Percentiles rank a stretch among this genome's conserved stretches.
Evolutionary conservation across 768 basidiomycete species (phyloP).

Genomic region (Lactarius hengduanensis): DNA sequence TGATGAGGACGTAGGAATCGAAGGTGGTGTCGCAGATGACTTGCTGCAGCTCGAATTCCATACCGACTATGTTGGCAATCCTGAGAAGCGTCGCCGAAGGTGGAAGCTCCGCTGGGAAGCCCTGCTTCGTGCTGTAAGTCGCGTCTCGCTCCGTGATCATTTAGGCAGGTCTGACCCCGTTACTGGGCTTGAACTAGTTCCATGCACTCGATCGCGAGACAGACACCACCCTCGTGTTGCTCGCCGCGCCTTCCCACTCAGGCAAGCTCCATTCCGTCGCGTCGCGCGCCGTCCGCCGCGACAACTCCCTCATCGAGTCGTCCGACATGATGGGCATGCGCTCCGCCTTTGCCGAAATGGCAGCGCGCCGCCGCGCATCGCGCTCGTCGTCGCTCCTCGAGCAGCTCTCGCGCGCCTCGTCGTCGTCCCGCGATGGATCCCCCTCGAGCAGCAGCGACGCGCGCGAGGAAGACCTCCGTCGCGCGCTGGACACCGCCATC

Average conservation of each 20-base stretch:
- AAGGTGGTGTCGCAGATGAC: conserved; percentile 69
- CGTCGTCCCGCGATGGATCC: conserved; percentile 53
- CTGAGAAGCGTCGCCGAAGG: conserved; percentile 63
- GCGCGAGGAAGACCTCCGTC: conserved; percentile 60
- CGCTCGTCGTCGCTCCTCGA: conserved; percentile 52
- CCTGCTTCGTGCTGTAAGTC: conserved; percentile 62
- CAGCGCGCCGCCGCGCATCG: conserved; percentile 50
- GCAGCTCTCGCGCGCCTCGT: conserved; percentile 41
- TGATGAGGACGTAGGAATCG: conserved; percentile 72
- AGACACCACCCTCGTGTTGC: conserved; percentile 70
- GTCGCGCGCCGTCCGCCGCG: conserved; percentile 68
- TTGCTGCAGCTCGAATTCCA: conserved; percentile 75
- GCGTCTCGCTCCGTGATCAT: conserved; percentile 21
- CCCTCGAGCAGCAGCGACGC: conserved; percentile 49
- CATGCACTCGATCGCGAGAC: conserved; percentile 78
- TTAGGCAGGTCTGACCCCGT: conserved; percentile 38
- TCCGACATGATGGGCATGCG: conserved; percentile 53
- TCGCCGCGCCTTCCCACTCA: conserved; percentile 74
- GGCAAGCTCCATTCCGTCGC: conserved; percentile 61
- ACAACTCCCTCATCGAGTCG: conserved; percentile 46
- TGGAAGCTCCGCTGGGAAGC: conserved; percentile 80
- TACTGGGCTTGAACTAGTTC: conserved; percentile 48
- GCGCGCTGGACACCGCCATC: conserved; percentile 65
- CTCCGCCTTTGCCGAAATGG: conserved; percentile 56
- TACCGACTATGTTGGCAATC: conserved; percentile 62